Evolutionary conservation across 129 eudicot species (phyloP), one percentile per base, ranked within the genome.

Genomic region (Flaveria brownii): DNA sequence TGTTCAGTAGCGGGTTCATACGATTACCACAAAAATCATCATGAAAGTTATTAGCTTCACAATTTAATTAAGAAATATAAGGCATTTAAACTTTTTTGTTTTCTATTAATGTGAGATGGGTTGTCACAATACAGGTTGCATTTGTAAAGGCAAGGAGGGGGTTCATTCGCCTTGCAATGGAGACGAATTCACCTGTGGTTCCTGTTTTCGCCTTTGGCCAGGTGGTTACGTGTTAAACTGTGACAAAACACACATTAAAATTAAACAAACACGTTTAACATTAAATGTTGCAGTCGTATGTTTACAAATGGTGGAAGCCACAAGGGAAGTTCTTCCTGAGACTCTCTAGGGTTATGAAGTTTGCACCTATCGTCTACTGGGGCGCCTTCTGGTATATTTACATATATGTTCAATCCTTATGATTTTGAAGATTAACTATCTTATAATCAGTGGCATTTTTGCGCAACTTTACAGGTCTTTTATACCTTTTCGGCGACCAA

Each of bases 131-230:
- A 64, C 78, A 93, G 97, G 76, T 87, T 71, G 98, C 89, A 2
- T 90, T 83, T 72, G 70, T 93, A 13, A 84, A 77, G 72, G 71
- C 67, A 30, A 88, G 98, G 83, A 89, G 51, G 81, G 96, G 97
- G 79, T 88, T 93, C 80, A 90, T 87, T 39, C 92, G 88, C 47
- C 72, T 93, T 51, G 98, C 98, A 33, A 80, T 93, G 81, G 91
- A 93, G 85, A 82, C 55, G 41, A 89, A 91, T 73, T 78, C 84
- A 20, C 92, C 96, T 14, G 52, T 93, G 71, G 98, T 91, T 71
- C 98, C 96, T 64, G 97, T 90, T 84, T 90, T 90, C 72, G 84
- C 88, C 82, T 93, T 87, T 75, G 97, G 98, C 30, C 97, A 93
- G 96, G 98, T 93, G 68, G 8, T 1, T 70, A 52, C 3, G 26